phyloP scores from a whole-genome alignment of 2,329 filamentous ascomycete genomes.

The Colletotrichum salicis region DNA sequence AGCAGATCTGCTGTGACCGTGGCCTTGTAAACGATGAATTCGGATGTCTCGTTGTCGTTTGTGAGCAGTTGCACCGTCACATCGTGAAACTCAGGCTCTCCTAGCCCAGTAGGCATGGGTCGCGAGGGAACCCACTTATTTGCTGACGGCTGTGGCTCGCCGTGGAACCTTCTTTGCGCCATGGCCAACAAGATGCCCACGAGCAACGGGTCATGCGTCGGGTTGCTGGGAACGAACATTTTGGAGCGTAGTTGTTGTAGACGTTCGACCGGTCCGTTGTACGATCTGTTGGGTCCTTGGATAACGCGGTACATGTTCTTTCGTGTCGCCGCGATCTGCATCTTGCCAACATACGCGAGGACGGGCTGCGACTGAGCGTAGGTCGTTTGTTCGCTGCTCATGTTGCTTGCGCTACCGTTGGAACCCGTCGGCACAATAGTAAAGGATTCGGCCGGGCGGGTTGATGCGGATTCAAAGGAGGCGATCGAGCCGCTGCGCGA shows the following conservation, averaged over 20 bases:
- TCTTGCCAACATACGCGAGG: constrained; percentile 60
- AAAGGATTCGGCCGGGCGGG: constrained; percentile 47
- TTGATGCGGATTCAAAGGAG: constrained; percentile 51
- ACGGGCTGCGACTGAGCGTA: constrained; percentile 46
- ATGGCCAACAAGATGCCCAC: constrained; percentile 65
- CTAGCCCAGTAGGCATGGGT: constrained; percentile 8
- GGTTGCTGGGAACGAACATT: constrained; percentile 57
- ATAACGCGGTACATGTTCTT: constrained; percentile 58
- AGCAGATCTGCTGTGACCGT: constrained; percentile 60
- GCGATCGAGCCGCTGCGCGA: constrained; percentile 28
- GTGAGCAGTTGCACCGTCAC: constrained; percentile 62
- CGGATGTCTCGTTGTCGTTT: constrained; percentile 58
- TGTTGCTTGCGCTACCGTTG: constrained; percentile 1
- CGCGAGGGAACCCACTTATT: constrained; percentile 27
- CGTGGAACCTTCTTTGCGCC: constrained; percentile 66
- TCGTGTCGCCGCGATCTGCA: constrained; percentile 57
- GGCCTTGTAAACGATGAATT: constrained; percentile 65
- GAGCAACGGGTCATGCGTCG: constrained; percentile 63
- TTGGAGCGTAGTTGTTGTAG: constrained; percentile 60
- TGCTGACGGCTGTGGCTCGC: constrained; percentile 27
- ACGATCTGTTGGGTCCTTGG: constrained; percentile 50
- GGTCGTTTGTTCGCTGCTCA: constrained; percentile 7
- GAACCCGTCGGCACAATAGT: constrained; percentile 25
- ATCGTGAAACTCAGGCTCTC: constrained; percentile 53
- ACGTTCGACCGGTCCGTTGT: constrained; percentile 59